A percentile compares a stretch with the other conserved stretches of the same genome.
phyloP scores from a whole-genome alignment of 345 rosid species.

The rapeseed (Brassica napus) region Da-Ae NC_063442.1:1419001-1419500 shows the following conservation, averaged over 20 bases:
- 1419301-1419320: slow-evolving; percentile 87
- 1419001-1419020: background rate
- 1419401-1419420: background rate
- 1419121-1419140: slow-evolving; percentile 69
- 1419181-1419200: background rate
- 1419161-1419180: background rate
- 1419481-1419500: background rate
- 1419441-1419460: too few species aligned
- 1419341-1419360: slow-evolving; percentile 73
- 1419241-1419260: background rate
- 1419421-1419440: background rate
- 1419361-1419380: slow-evolving; percentile 83
- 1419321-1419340: slow-evolving; percentile 72
- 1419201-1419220: background rate
- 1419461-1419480: background rate
- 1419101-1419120: slow-evolving; percentile 72
- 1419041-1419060: background rate
- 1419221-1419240: background rate
- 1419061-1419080: slow-evolving; percentile 44
- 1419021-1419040: background rate
- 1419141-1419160: slow-evolving; percentile 57
- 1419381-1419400: background rate
- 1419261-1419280: slow-evolving; percentile 83
- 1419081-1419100: slow-evolving; percentile 96
- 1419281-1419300: slow-evolving; percentile 85